phyloP scores from a whole-genome alignment of 2,329 filamentous ascomycete genomes.

The Colletotrichum eleusines region DNA sequence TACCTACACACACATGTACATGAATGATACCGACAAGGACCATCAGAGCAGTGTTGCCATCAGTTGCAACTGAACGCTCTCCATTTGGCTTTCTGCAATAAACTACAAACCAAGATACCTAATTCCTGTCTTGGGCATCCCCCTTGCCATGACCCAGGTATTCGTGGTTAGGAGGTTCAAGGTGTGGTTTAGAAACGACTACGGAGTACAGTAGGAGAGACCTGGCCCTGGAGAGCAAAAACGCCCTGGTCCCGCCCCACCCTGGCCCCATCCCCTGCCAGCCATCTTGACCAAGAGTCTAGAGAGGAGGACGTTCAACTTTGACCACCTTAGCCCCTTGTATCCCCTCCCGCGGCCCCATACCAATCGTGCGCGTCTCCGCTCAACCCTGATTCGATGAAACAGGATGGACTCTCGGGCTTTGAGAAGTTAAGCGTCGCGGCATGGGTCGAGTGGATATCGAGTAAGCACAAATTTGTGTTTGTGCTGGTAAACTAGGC shows the following conservation, averaged over 20 bases:
- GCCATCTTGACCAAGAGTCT: constrained; percentile 18
- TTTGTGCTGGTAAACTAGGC: background rate
- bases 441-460: constrained; percentile 9
- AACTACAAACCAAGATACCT: background rate
- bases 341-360: constrained; percentile 32
- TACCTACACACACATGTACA: too few relatives aligned
- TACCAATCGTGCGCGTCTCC: constrained; percentile 30
- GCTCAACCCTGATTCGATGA: constrained; percentile 31
- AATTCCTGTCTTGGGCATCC: constrained; percentile 32
- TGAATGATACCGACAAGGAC: background rate
- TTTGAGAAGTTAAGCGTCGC: constrained; percentile 1
- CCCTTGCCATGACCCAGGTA: constrained; percentile 19
- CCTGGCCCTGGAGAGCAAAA: background rate
- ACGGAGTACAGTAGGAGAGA: constrained; percentile 6
- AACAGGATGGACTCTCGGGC: constrained; percentile 24
- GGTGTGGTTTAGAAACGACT: too few relatives aligned
- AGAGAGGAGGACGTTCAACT: background rate
- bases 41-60: background rate
- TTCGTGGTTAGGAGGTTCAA: too few relatives aligned
- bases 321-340: background rate
- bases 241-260: constrained; percentile 12
- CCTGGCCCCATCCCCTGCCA: constrained; percentile 21
- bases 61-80: constrained; percentile 13
- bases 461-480: background rate
- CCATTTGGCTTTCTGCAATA: background rate